Evolutionary conservation across 371 early-diverging fungal species (phyloP), one percentile per base, ranked within the genome.

Genomic region (Mortierella sp.): DNA sequence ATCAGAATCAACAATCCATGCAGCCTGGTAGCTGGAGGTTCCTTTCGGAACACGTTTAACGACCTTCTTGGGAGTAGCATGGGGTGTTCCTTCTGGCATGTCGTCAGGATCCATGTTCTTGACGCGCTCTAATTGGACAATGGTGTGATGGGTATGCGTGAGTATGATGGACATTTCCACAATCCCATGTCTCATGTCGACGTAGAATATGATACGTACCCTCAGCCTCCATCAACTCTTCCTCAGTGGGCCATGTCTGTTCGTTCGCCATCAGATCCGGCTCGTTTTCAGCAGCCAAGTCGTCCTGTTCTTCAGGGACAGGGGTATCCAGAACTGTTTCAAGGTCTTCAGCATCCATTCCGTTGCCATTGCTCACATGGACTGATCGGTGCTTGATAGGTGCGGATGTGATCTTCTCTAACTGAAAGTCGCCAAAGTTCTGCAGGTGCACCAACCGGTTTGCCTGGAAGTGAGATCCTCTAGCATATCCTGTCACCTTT

Each of bases 171-270:
- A n/a, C n/a, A n/a, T n/a, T n/a, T n/a, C n/a, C n/a, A n/a, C n/a
- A n/a, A n/a, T n/a, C n/a, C n/a, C n/a, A n/a, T n/a, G n/a, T n/a
- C n/a, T n/a, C n/a, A n/a, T n/a, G 45, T 10, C 2, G 16, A 56
- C 44, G 19, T 16, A 25, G 9, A 60, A 34, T n/a, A 7, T 21
- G 17, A 4, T 5, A 17, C n/a, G 40, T 79, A 79, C 81, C 90
- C 57, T 93, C 94, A 21, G 90, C 94, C 44, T 91, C 93, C 48
- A 83, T 86, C 70, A 96, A 70, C 81, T 98, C 98, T 77, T 95
- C 95, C 64, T 95, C 96, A 3, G 96, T 96, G 2, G 97, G 97
- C 97, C 97, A 96, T n/a, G 96, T 98, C 78, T 98, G 97, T 79
- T 98, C 98, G 48, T 90, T 94, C 9, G 88, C 88, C 86, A 95